Evolutionary conservation across 306 rosid species (phyloP), one percentile per base, ranked within the genome.

Genomic region (Cucumis hystrix): DNA sequence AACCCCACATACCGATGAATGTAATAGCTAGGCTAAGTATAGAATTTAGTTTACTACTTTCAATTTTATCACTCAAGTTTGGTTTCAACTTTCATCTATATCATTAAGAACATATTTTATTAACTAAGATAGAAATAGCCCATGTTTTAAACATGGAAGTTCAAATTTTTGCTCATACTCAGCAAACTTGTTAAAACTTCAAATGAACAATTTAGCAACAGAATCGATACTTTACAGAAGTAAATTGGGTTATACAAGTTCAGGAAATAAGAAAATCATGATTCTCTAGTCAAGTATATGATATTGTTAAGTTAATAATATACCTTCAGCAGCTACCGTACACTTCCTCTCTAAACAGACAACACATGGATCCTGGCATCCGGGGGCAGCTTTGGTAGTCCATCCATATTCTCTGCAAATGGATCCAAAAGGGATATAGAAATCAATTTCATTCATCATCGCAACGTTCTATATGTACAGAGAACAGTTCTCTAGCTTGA

Each of bases 281-380:
- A 55, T 25, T 7, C 21, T 61, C 68, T 80, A 52, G 23, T 20
- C 61, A 78, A 76, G 40, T 78, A 52, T 67, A 74, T 76, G 80
- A 71, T 23, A 70, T 63, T 63, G 69, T 33, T 15, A 63, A 23
- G 60, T 16, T 51, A 51, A 51, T 25, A 30, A 65, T 77, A 8
- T 90, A 95, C 99, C 99, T 95, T 91, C 89, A 10, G 92, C 99
- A 77, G 96, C 91, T 17, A 95, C 97, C 37, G 89, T 84, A 79
- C 99, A 95, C 76, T 86, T 85, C 80, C 97, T 89, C 87, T 95
- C 99, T 84, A 95, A 84, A 84, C 99, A 95, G 67, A 95, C 99
- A 30, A 91, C 95, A 59, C 99, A 95, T 45, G 96, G 99, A 83
- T 95, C 97, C 72, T 81, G 83, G 82, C 96, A 88, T 60, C 87